Base-by-base conservation (phyloP, 164 flowering plant species). In the Taxillus chinensis region DNA sequence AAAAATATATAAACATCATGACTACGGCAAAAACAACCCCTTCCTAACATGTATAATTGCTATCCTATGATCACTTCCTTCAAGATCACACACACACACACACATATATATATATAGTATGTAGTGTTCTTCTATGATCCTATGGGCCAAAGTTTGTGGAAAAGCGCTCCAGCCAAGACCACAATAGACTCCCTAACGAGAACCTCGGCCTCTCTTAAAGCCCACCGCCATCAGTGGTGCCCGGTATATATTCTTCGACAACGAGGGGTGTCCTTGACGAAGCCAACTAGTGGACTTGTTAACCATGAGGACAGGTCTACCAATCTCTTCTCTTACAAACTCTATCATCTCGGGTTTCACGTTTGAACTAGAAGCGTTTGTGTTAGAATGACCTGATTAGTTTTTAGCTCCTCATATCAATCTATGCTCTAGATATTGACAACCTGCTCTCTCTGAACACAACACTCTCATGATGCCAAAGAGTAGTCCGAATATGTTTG, bases 371-470 rank as follows among this genome's bases (percentile, higher is more conserved):
- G 90, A 78, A 14, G 79, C 71, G 60, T 83, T 93, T 5, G 74
- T 82, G 3, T 90, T 82, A 81, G 78, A 93, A 84, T 4, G 90
- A 75, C 8, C 96, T 95, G 1, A 66, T 50, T 3, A 89, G 90
- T 62, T 39, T 77, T 16, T 84, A 87, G 0, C 85, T 92, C 0
- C 68, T 66, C 0, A 72, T 80, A 7, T 83, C 76, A 2, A 90
- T 60, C 68, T 93, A 95, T 2, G 84, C 79, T 60, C 86, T 81
- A 0, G 84, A 40, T 39, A 93, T 73, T 0, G 92, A 83, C 3
- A 93, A 73, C n/a, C 97, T 91, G 45, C 81, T 78, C 68, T 90
- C 97, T 2, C 97, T 77, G 63, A 90, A 77, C 49, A 79, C n/a
- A n/a, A n/a, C n/a, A n/a, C 88, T 58, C 99, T 61, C 7, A 92